phyloP scores from a whole-genome alignment of 164 flowering plant species.

The Stephania yunnanensis region DNA sequence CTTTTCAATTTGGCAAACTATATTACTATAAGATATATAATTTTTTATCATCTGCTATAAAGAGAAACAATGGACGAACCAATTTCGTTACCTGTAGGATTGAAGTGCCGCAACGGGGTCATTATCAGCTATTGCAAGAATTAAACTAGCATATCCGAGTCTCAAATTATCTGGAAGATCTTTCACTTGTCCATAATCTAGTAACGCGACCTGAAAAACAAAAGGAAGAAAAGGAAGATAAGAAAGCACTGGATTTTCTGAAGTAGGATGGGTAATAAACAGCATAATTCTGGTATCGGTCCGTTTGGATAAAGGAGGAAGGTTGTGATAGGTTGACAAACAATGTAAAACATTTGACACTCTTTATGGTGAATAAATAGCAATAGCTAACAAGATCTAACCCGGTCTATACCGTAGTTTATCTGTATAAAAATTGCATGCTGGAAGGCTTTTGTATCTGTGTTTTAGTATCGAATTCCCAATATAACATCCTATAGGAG shows the following conservation, averaged over 20 bases:
- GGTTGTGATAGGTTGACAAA: too few relatives aligned
- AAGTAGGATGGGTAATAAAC: too few relatives aligned
- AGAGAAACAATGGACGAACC: not conserved
- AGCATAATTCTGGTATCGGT: too few relatives aligned
- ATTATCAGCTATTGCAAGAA: slow-evolving; percentile 78
- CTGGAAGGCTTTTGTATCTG: too few relatives aligned
- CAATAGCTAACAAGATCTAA: too few relatives aligned
- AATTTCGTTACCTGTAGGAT: slow-evolving; percentile 53
- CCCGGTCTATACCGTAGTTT: too few relatives aligned
- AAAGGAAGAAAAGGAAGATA: slow-evolving; percentile 8
- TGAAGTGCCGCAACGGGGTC: slow-evolving; percentile 51
- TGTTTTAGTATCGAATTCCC: not conserved
- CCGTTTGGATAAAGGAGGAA: too few relatives aligned
- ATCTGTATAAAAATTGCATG: too few relatives aligned
- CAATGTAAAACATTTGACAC: too few relatives aligned
- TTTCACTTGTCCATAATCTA: slow-evolving; percentile 98
- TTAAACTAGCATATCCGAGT: slow-evolving; percentile 82
- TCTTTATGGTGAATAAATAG: too few relatives aligned
- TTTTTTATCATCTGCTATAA: not conserved
- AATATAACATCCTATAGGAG: not conserved
- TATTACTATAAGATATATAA: not conserved
- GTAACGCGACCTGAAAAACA: slow-evolving; percentile 68
- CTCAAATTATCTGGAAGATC: slow-evolving; percentile 78
- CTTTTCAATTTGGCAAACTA: not conserved
- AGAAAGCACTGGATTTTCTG: not conserved